phyloP scores from a whole-genome alignment of 371 early-diverging fungal species.

The Haplosporangium sp. region DNA sequence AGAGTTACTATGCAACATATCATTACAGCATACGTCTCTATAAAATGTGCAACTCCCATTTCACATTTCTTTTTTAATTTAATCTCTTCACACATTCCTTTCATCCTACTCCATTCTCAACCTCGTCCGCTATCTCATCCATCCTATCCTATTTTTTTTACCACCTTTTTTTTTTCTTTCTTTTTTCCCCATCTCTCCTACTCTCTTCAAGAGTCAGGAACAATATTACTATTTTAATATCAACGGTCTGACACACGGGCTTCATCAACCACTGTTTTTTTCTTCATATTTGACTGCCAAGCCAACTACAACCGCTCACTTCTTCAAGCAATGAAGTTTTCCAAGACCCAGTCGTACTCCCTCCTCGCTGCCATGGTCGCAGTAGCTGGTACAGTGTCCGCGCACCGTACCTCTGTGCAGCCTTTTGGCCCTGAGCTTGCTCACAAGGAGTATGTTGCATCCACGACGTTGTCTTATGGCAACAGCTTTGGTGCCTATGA shows the following conservation, averaged over 20 bases:
- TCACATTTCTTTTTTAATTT: conserved; percentile 9
- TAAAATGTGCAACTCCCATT: not conserved
- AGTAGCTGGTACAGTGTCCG: conserved; percentile 39
- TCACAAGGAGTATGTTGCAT: conserved; percentile 37
- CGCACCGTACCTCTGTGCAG: conserved; percentile 43
- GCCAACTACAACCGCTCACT: not conserved
- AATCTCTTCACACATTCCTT: not conserved
- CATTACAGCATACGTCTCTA: not conserved
- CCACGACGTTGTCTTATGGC: conserved; percentile 3
- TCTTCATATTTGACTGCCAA: not conserved
- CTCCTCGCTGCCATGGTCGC: conserved; percentile 40
- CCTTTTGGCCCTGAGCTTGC: conserved; percentile 51
- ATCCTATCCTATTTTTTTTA: not conserved
- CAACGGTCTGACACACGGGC: not conserved
- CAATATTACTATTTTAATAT: not conserved
- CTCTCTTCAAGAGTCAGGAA: not conserved
- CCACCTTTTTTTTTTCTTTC: conserved; percentile 9
- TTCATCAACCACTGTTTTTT: not conserved
- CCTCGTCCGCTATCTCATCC: not conserved
- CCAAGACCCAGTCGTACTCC: conserved; percentile 37
- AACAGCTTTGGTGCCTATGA: conserved; percentile 4
- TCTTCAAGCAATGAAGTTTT: conserved; percentile 26
- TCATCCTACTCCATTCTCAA: not conserved
- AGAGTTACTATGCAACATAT: too few relatives aligned
- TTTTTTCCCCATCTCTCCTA: not conserved